Conservation (phyloP, 257 asterid genomes). For the Ehretia macrophylla region DNA sequence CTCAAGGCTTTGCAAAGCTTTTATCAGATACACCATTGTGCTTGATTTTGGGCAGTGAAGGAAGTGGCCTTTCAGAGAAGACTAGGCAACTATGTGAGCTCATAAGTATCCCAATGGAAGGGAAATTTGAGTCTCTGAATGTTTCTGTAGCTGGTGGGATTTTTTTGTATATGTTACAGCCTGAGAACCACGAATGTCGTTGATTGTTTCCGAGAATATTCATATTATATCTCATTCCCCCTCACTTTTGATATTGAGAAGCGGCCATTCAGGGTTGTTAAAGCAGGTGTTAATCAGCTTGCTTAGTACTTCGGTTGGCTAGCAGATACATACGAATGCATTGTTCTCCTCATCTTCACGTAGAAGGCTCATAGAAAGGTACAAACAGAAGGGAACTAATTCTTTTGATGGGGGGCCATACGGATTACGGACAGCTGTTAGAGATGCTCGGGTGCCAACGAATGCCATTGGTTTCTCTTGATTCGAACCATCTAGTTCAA, state of each 20-base stretch:
- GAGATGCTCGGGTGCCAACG: too few relatives aligned
- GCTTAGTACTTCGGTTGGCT: not conserved
- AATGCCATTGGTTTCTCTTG: too few relatives aligned
- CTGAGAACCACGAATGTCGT: conserved; percentile 13
- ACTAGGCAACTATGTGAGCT: conserved; percentile 62
- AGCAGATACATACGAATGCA: not conserved
- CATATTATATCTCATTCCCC: too few relatives aligned
- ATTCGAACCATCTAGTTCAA: too few relatives aligned
- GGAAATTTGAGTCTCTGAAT: conserved; percentile 81
- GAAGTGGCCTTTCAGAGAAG: conserved; percentile 66
- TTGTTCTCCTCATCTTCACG: not conserved
- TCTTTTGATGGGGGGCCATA: too few relatives aligned
- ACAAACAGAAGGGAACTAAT: not conserved
- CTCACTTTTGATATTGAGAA: not conserved
- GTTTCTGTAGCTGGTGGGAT: conserved; percentile 99
- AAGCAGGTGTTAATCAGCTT: not conserved
- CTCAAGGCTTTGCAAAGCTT: conserved; percentile 49
- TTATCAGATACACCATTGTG: conserved; percentile 49
- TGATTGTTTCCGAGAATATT: conserved; percentile 5
- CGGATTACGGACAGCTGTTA: too few relatives aligned
- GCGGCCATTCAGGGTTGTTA: not conserved
- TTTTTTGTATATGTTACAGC: conserved; percentile 82
- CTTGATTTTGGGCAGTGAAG: conserved; percentile 89
- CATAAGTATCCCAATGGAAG: conserved; percentile 79
- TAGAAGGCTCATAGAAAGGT: not conserved